Base-by-base conservation (phyloP, 176 grass and related monocot species). In the Phoenix dactylifera region DNA sequence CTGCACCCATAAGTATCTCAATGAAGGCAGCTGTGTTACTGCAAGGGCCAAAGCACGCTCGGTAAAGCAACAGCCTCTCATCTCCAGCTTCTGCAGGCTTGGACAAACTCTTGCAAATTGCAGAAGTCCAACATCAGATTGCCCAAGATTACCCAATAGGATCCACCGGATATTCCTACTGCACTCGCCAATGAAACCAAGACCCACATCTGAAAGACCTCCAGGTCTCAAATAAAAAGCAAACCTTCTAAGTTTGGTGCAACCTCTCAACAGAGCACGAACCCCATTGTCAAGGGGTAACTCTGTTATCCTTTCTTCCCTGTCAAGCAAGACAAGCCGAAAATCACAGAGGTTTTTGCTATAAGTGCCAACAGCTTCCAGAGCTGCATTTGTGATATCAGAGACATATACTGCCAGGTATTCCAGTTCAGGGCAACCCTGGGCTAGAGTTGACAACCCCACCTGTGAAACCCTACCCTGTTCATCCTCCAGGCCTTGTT, bases 1-100 rank as follows among this genome's bases (percentile, higher is more conserved):
- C 22, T 77, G 74, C 52, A 77, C 74, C 74, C 74, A 77, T 23
- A 77, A 52, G 35, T 77, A 77, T 48, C 74, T 77, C 65, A 77
- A 60, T 2, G 52, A 53, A 51, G 55, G 74, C 55, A 77, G 49
- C 50, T 39, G 64, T 5, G 58, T 22, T 24, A 23, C 55, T 6
- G 74, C 74, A 25, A 49, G n/a, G 16, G 61, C 72, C 59, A 75
- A 57, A 12, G 72, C 61, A 12, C 26, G 30, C 44, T 58, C 60
- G 22, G 59, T 72, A 39, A 79, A 66, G 18, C 59, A 65, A 65
- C 59, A 74, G 51, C 71, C 24, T 23, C 60, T 56, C 35, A 72
- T 20, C 44, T 79, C 76, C 10, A 66, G 76, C 32, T 79, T 72
- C 17, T 59, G 19, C 50, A 65, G 39, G 3, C 48, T 26, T 16